Percentiles rank a stretch among this genome's conserved stretches.
Evolutionary conservation across 352 stramenopile genomes (phyloP).

Genomic region (Phytophthora quininea): DNA sequence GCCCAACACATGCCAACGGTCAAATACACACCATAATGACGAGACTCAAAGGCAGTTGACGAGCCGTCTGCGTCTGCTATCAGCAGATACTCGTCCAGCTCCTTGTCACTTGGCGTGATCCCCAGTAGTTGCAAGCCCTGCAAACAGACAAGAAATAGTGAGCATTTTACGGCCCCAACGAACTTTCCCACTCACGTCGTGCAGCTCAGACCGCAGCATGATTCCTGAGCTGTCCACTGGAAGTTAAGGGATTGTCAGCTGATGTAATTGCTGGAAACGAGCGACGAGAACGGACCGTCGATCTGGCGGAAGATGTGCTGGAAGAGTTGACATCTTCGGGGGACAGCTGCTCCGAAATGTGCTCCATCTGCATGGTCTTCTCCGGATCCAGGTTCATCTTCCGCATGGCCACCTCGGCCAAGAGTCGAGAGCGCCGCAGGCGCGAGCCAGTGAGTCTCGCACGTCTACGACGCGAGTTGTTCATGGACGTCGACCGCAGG

Average conservation of each 20-base stretch:
- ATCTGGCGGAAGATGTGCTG: constrained; percentile 75
- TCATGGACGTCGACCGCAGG: constrained; percentile 47
- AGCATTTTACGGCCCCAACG: neutral
- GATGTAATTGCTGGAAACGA: neutral
- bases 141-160: neutral
- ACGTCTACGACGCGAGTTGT: constrained; percentile 51
- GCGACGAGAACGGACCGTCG: constrained; percentile 41
- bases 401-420: constrained; percentile 66
- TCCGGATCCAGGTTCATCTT: constrained; percentile 68
- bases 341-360: constrained; percentile 63
- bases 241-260: neutral
- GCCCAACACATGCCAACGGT: neutral
- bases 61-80: constrained; percentile 61
- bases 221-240: constrained; percentile 63
- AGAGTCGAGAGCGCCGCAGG: constrained; percentile 55
- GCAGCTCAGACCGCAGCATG: constrained; percentile 69
- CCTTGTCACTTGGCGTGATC: constrained; percentile 66
- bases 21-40: neutral
- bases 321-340: constrained; percentile 64
- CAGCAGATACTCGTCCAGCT: constrained; percentile 70
- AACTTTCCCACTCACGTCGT: constrained; percentile 36
- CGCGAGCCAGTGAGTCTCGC: constrained; percentile 53
- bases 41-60: neutral
- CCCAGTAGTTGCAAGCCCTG: constrained; percentile 60
- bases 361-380: constrained; percentile 65